phyloP scores from a whole-genome alignment of 495 filamentous ascomycete genomes.

The Aspergillus cavernicola region DNA sequence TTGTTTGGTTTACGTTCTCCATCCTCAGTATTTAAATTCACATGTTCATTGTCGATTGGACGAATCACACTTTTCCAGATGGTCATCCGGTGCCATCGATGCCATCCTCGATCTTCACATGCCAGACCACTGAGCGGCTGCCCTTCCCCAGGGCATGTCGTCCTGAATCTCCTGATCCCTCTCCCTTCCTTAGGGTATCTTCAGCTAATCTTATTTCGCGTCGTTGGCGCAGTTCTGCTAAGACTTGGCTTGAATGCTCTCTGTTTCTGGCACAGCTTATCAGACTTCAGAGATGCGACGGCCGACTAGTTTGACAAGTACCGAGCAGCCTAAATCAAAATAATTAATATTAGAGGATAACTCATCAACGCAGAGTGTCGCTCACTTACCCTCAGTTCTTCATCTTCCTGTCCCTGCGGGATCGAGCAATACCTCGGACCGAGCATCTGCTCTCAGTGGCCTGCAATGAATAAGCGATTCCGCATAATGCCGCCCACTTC shows the following conservation, averaged over 20 bases:
- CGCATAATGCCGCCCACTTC: neutral
- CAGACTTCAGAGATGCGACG: too few species aligned
- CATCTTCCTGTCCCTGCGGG: too few species aligned
- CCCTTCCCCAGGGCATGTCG: neutral
- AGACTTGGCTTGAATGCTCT: neutral
- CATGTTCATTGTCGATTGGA: conserved; percentile 1
- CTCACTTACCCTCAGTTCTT: neutral
- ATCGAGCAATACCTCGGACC: conserved; percentile 7
- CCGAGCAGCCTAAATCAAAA: neutral
- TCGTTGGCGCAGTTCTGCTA: neutral
- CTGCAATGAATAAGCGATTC: neutral
- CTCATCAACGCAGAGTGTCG: too few species aligned
- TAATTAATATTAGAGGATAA: too few species aligned
- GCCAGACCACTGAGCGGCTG: neutral
- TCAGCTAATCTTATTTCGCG: neutral
- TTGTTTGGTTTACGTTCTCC: too few species aligned
- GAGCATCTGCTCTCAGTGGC: neutral
- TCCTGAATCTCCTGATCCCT: too few species aligned
- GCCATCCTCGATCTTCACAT: conserved; percentile 15
- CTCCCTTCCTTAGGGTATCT: neutral
- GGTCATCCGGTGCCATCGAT: conserved; percentile 3
- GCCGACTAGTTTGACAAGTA: too few species aligned
- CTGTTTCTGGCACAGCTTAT: too few species aligned
- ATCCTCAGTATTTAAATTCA: too few species aligned
- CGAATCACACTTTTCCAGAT: neutral